Evolutionary conservation across 768 basidiomycete genomes (phyloP).

Genomic region (Naematelia aurantialba): DNA sequence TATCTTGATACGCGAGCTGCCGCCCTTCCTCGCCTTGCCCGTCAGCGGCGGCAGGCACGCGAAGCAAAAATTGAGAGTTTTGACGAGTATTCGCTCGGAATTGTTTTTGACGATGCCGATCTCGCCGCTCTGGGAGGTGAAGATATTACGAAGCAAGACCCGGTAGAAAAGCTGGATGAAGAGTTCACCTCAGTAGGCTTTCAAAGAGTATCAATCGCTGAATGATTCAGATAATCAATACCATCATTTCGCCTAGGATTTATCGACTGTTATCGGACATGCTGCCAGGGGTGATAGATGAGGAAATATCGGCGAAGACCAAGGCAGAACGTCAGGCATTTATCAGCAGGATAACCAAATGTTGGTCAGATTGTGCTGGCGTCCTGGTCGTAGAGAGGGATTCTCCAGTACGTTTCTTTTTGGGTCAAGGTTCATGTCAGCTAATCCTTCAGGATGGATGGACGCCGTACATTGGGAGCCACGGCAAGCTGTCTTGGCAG

Average conservation of each 20-base stretch:
- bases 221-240: slow-evolving; percentile 55
- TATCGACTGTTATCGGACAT: slow-evolving; percentile 59
- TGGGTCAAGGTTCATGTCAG: background rate
- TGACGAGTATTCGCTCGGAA: slow-evolving; percentile 62
- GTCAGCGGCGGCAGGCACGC: slow-evolving; percentile 38
- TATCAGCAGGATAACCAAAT: slow-evolving; percentile 62
- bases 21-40: slow-evolving; percentile 54
- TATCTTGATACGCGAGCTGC: slow-evolving; percentile 61
- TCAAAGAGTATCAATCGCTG: background rate
- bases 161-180: slow-evolving; percentile 54
- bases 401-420: slow-evolving; percentile 50
- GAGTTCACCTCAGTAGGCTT: slow-evolving; percentile 56
- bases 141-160: slow-evolving; percentile 41
- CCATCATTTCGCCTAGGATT: slow-evolving; percentile 57
- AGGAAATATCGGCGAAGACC: slow-evolving; percentile 23
- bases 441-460: slow-evolving; percentile 56
- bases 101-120: slow-evolving; percentile 63
- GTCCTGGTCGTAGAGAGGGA: slow-evolving; percentile 59
- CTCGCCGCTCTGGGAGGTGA: slow-evolving; percentile 59
- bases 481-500: slow-evolving; percentile 59
- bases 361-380: slow-evolving; percentile 69
- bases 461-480: slow-evolving; percentile 58
- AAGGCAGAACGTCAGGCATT: slow-evolving; percentile 44
- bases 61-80: slow-evolving; percentile 67
- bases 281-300: slow-evolving; percentile 47